Base-by-base conservation (phyloP, 306 rosid species). In the Vachellia collinsii region DNA sequence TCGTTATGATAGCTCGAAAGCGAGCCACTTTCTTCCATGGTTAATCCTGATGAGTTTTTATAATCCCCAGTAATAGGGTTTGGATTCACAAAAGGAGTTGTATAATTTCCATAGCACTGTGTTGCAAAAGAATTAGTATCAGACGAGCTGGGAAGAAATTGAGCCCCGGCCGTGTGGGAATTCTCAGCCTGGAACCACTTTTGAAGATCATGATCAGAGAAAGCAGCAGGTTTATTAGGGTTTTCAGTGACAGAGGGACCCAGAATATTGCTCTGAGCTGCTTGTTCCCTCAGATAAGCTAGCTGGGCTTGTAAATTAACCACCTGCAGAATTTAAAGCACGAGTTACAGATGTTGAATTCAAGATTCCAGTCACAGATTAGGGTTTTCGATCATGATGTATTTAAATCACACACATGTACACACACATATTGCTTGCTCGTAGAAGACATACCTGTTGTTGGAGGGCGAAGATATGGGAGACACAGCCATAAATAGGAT, bases 401-500 rank as follows among this genome's bases (percentile, higher is more conserved):
- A 29, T 29, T 29, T 29, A 29, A 29, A 29, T 29, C 34, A 29
- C 34, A 29, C 34, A 29, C 34, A 29, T 29, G 34, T n/a, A n/a
- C n/a, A n/a, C n/a, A n/a, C n/a, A n/a, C n/a, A n/a, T n/a, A n/a
- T n/a, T n/a, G n/a, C n/a, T 29, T 29, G 34, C 34, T 29, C 34
- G 34, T 8, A 3, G 50, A 20, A n/a, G 7, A 4, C 44, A 69
- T 47, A 91, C 99, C 98, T 95, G 97, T 47, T 95, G 99, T 51
- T 95, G 99, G 58, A 95, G 99, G 20, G 98, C 81, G 78, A 95
- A 95, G 59, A 95, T 95, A 84, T 95, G 99, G 0, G 99, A 91
- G 58, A 95, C 98, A 70, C 99, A 95, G 43, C 99, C 99, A 88
- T 95, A 95, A 29, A 95, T 93, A 4, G 99, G 99, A 84, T 95